A percentile compares a stretch with the other conserved stretches of the same genome.
Evolutionary conservation across 1,284 basidiomycete genomes (phyloP).

Genomic region (Heliocybe sulcata): DNA sequence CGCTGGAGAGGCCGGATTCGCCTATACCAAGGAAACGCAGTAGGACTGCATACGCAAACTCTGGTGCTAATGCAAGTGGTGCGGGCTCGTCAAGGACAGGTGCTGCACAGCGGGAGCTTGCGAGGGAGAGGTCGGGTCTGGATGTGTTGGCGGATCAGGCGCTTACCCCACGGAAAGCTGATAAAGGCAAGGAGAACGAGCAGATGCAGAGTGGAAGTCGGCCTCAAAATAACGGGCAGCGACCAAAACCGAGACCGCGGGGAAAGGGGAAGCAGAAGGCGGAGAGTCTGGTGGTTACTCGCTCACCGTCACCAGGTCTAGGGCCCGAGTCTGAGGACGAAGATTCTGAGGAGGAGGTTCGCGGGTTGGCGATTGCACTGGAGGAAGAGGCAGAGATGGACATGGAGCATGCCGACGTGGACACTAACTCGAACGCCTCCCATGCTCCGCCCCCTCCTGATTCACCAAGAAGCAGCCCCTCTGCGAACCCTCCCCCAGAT

Average conservation of each 20-base stretch:
- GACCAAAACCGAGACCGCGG: not conserved
- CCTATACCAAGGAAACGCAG: not conserved
- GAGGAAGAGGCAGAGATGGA: not conserved
- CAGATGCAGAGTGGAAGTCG: constrained; percentile 4
- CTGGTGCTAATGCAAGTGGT: not conserved
- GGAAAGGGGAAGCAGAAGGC: not conserved
- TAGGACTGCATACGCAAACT: not conserved
- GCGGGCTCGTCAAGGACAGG: constrained; percentile 8
- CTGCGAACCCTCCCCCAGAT: no score
- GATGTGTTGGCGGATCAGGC: constrained; percentile 71
- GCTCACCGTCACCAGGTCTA: not conserved
- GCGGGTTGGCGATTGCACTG: not conserved
- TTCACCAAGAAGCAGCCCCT: no score
- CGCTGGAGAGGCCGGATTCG: not conserved
- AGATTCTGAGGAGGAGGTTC: not conserved
- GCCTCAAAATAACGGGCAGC: not conserved
- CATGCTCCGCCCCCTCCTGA: not conserved
- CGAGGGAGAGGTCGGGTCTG: constrained; percentile 41
- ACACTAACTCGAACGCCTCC: not conserved
- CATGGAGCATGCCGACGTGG: not conserved
- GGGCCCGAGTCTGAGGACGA: not conserved
- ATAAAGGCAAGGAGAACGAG: constrained; percentile 15
- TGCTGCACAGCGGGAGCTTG: constrained; percentile 9
- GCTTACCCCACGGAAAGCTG: constrained; percentile 21
- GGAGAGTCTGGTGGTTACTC: not conserved